Base-by-base conservation (phyloP, 306 rosid genomes). In the Cucurbita moschata region DNA sequence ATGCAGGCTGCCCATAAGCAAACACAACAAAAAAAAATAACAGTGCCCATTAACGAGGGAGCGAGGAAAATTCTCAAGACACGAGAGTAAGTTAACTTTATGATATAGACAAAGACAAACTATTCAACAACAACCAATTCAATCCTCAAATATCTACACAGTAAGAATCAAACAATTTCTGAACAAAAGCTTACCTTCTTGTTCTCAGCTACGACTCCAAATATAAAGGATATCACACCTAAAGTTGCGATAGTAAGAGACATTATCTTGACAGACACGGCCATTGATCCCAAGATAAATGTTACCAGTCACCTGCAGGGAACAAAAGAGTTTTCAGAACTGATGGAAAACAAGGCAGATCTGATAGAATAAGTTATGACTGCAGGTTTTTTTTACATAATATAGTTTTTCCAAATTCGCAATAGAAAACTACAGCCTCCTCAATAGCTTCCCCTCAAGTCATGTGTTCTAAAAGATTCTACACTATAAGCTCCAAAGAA, bases 1-100 rank as follows among this genome's bases (percentile, higher is more conserved):
- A 43, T 26, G 85, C 86, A 76, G 97, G 97, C 96, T 91, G 85
- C 58, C 51, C 72, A 57, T 40, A 43, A 59, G 40, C 5, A 15
- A 74, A 59, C 37, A 42, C 35, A 64, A 42, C 71, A 42, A 16
- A 14, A 14, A 14, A 14, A 26, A 68, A 64, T 8, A 14, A 0
- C n/a, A 8, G 54, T 30, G 44, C 50, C 30, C 44, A 15, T 70
- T 47, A 15, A 30, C 49, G 13, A 69, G 15, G 14, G 8, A 44
- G 0, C 35, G 43, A 19, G 54, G 4, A 21, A 46, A 21, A 43
- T 21, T 43, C 5, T 46, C 11, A 5, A 0, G 9, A 42, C 10
- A 63, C 8, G 7, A 7, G 7, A 63, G 49, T 40, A 9, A 7
- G 10, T 35, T 5, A 58, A 57, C 62, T 4, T 58, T 10, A 60